Percentiles rank a stretch among this genome's conserved stretches.
These are phyloP conservation scores for Pseudogymnoascus verrucosus DNA, from an alignment of 2,329 filamentous ascomycete genomes.

Conservation along the genomic window DNA sequence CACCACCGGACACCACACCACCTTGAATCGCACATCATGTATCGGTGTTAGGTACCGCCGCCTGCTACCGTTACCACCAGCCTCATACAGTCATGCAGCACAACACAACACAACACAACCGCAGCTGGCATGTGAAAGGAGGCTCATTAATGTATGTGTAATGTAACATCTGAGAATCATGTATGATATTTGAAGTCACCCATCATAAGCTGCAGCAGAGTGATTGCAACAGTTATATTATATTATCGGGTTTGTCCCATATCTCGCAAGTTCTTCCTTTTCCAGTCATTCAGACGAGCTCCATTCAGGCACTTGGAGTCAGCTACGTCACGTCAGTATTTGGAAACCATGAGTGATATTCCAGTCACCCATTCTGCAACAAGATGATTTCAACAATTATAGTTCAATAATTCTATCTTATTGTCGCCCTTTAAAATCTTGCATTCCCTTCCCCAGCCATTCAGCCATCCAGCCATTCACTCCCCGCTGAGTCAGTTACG, in stretches of 20 bases:
- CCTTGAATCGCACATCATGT: not conserved
- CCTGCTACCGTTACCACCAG: not conserved
- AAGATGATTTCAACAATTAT: not conserved
- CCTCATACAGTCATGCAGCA: not conserved
- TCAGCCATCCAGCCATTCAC: not conserved
- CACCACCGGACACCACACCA: not conserved
- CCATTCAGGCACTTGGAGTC: not conserved
- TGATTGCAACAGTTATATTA: not conserved
- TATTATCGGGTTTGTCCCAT: not conserved
- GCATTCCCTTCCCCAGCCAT: not conserved
- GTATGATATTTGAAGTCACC: not conserved
- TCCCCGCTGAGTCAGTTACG: not conserved
- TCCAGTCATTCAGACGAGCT: not conserved
- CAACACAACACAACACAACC: not conserved
- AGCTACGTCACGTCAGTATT: not conserved
- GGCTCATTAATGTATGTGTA: not conserved
- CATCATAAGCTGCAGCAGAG: not conserved
- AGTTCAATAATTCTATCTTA: not conserved
- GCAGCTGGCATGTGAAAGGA: constrained; percentile 1
- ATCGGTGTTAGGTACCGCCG: too few species aligned
- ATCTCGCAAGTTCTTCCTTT: not conserved
- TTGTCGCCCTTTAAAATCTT: not conserved
- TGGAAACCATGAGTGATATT: not conserved
- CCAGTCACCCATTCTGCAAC: not conserved
- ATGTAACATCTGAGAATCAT: not conserved